phyloP scores from a whole-genome alignment of 2,329 filamentous ascomycete species.

The Thermomyces lanuginosus region DNA sequence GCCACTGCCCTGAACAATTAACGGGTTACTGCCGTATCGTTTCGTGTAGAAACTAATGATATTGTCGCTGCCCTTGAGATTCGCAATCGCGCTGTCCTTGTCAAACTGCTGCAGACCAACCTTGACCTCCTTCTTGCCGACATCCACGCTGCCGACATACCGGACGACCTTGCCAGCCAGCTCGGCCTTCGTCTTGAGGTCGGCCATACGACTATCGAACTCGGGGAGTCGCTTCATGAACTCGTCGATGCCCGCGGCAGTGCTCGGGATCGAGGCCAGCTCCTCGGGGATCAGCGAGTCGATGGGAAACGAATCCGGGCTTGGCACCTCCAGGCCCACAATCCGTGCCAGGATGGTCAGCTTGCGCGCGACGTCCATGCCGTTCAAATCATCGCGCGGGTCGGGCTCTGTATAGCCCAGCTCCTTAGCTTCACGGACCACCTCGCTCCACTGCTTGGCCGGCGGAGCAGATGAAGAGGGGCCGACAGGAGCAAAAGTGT shows the following conservation, averaged over 20 bases:
- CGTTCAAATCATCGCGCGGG: conserved; percentile 72
- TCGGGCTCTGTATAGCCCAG: conserved; percentile 86
- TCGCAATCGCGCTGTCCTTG: conserved; percentile 75
- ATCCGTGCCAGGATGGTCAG: conserved; percentile 84
- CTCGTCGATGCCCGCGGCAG: conserved; percentile 47
- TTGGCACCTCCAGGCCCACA: conserved; percentile 63
- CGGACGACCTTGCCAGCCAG: conserved; percentile 80
- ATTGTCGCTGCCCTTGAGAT: conserved; percentile 93
- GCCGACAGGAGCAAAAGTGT: conserved; percentile 85
- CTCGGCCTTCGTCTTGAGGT: conserved; percentile 68
- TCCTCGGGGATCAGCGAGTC: conserved; percentile 83
- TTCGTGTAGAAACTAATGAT: conserved; percentile 98
- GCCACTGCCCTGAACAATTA: conserved; percentile 88
- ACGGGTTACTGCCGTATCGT: conserved; percentile 74
- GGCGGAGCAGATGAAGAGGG: conserved; percentile 36
- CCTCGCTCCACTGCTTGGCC: conserved; percentile 75
- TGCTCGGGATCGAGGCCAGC: conserved; percentile 54
- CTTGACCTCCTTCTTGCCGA: conserved; percentile 64
- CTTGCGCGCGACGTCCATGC: conserved; percentile 84
- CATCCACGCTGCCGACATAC: conserved; percentile 86
- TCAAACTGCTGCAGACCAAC: conserved; percentile 87
- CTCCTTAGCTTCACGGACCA: conserved; percentile 82
- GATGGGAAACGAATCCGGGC: conserved; percentile 78
- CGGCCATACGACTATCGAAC: conserved; percentile 82
- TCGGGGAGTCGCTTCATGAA: conserved; percentile 66